Evolutionary conservation across 1,284 basidiomycete genomes (phyloP).

Genomic region (Rhodotorula sp.): DNA sequence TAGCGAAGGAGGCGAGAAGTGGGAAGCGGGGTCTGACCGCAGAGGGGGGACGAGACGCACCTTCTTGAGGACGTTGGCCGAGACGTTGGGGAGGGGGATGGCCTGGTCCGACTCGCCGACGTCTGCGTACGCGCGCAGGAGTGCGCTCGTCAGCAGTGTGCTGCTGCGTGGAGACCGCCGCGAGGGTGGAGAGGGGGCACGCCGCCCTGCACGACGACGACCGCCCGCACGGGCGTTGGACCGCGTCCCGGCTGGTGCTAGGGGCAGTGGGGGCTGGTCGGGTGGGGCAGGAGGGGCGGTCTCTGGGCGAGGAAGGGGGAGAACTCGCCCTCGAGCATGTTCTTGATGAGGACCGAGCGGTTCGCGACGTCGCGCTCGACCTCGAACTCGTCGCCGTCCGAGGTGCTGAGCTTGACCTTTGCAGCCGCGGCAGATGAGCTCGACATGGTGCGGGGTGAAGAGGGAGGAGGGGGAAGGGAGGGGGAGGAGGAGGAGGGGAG

Average conservation of each 20-base stretch:
- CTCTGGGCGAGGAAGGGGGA: not conserved
- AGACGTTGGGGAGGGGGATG: slow-evolving; percentile 96
- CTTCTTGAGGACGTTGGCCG: slow-evolving; percentile 95
- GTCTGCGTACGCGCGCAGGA: slow-evolving; percentile 63
- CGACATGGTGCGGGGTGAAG: not conserved
- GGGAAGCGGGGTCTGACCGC: not conserved
- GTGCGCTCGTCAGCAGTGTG: not conserved
- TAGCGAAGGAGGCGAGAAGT: not conserved
- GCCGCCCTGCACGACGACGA: too few relatives aligned
- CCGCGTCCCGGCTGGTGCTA: not conserved
- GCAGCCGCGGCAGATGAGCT: not conserved
- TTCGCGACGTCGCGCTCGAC: slow-evolving; percentile 88
- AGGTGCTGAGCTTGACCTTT: slow-evolving; percentile 55
- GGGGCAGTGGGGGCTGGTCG: not conserved
- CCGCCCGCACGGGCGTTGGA: too few relatives aligned
- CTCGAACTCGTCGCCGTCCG: slow-evolving; percentile 92
- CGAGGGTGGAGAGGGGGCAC: too few relatives aligned
- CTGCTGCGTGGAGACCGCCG: not conserved
- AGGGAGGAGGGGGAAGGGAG: not conserved
- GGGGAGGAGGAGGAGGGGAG: not conserved
- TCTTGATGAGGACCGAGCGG: slow-evolving; percentile 95
- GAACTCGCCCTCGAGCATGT: slow-evolving; percentile 93
- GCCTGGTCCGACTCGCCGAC: slow-evolving; percentile 84
- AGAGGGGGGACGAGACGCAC: slow-evolving; percentile 53
- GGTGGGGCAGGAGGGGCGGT: not conserved